These are phyloP conservation scores for Saposhnikovia divaricata DNA, from an alignment of 129 eudicot species.

Conservation along the genomic window DNA sequence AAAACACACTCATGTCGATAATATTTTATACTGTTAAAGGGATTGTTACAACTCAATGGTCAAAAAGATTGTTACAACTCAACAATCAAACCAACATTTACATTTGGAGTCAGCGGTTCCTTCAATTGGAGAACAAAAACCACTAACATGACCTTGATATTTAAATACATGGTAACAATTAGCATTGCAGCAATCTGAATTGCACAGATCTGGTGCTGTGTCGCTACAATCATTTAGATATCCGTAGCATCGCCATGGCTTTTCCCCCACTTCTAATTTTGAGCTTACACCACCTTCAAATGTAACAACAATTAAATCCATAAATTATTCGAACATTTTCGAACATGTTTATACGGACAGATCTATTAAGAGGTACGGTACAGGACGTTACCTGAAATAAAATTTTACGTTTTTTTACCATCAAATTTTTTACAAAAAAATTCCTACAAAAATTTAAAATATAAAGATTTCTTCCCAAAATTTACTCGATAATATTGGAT, in stretches of 20 bases:
- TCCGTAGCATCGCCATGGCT: neutral
- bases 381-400: no score
- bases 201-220: neutral
- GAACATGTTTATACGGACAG: no score
- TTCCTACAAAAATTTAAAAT: no score
- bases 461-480: no score
- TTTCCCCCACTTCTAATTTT: neutral
- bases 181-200: neutral
- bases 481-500: no score
- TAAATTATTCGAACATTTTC: neutral
- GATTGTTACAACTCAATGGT: neutral
- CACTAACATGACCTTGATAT: neutral
- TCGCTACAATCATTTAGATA: neutral
- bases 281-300: neutral
- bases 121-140: neutral
- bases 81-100: constrained; percentile 2
- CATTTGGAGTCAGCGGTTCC: neutral
- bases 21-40: neutral
- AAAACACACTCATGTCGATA: no score
- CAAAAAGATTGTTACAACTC: neutral
- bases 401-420: no score
- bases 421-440: no score
- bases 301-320: neutral
- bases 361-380: no score
- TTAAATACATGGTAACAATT: neutral